These are phyloP conservation scores for Stachybotrys echinatus DNA, from an alignment of 2,329 filamentous ascomycete species.

Conservation along the genomic window DNA sequence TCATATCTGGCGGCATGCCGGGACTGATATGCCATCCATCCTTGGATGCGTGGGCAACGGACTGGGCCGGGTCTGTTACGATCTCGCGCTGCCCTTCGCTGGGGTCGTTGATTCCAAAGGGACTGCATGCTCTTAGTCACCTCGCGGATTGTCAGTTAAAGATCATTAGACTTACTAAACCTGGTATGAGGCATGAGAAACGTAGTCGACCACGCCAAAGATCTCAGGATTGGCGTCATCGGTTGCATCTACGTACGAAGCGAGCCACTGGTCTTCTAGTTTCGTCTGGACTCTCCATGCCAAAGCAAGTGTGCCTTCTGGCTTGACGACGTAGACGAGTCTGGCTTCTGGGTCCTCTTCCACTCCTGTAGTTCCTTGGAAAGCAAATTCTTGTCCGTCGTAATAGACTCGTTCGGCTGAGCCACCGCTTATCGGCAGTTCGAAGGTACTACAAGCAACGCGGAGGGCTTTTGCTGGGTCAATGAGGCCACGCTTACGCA, in stretches of 20 bases:
- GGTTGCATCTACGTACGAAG: conserved; percentile 44
- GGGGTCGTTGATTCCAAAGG: no score
- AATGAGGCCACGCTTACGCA: conserved; percentile 18
- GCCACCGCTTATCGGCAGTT: conserved; percentile 10
- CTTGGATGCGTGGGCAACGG: no score
- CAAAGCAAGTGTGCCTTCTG: conserved; percentile 36
- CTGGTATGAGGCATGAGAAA: conserved; percentile 40
- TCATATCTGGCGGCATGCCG: no score
- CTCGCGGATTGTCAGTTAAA: no score
- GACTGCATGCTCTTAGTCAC: no score
- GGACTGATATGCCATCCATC: no score
- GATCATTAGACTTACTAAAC: no score
- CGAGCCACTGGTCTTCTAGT: conserved; percentile 44
- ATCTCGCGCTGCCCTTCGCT: no score
- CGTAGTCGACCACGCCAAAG: conserved; percentile 47
- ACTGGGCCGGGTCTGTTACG: no score
- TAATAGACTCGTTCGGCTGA: conserved; percentile 2
- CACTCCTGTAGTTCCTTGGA: conserved; percentile 40
- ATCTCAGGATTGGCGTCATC: conserved; percentile 34
- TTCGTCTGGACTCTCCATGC: conserved; percentile 51
- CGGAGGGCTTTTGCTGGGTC: conserved; percentile 33
- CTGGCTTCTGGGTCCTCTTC: conserved; percentile 42
- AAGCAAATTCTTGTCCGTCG: conserved; percentile 17
- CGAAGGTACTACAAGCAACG: conserved; percentile 15
- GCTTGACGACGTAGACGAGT: conserved; percentile 44